phyloP scores from a whole-genome alignment of 495 filamentous ascomycete genomes.

The Xylaria venustula region DNA sequence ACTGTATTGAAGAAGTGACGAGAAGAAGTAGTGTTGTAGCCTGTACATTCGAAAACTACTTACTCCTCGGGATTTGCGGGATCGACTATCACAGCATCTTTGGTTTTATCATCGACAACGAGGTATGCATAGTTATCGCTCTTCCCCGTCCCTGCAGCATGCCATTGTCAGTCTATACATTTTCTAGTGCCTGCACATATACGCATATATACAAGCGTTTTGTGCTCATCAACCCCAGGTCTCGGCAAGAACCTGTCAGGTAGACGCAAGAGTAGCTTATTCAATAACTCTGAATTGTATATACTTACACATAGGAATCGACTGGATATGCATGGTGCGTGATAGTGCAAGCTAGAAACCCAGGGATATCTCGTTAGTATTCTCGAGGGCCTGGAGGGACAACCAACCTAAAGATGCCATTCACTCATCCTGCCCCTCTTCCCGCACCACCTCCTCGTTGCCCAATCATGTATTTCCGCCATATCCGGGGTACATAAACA shows the following conservation, averaged over 20 bases:
- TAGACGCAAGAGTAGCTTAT: no score
- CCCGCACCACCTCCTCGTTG: not conserved
- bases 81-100: constrained; percentile 92
- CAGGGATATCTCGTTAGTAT: constrained; percentile 3
- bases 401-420: not conserved
- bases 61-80: constrained; percentile 92
- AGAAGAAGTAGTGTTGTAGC: not conserved
- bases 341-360: constrained; percentile 31
- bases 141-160: constrained; percentile 72
- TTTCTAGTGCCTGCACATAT: no score
- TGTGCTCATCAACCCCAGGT: not conserved
- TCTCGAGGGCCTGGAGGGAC: constrained; percentile 2
- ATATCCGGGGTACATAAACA: not conserved
- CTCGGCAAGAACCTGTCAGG: no score
- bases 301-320: constrained; percentile 95
- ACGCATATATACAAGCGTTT: no score
- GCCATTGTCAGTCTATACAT: not conserved
- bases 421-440: not conserved
- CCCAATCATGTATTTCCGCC: not conserved
- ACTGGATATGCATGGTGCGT: constrained; percentile 87
- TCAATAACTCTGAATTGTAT: not conserved
- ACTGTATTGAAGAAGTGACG: not conserved
- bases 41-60: constrained; percentile 25
- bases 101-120: constrained; percentile 83
- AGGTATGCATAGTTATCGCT: constrained; percentile 97